These are phyloP conservation scores for Lyophyllum shimeji DNA, from an alignment of 768 basidiomycete genomes.

Conservation along the genomic window DNA sequence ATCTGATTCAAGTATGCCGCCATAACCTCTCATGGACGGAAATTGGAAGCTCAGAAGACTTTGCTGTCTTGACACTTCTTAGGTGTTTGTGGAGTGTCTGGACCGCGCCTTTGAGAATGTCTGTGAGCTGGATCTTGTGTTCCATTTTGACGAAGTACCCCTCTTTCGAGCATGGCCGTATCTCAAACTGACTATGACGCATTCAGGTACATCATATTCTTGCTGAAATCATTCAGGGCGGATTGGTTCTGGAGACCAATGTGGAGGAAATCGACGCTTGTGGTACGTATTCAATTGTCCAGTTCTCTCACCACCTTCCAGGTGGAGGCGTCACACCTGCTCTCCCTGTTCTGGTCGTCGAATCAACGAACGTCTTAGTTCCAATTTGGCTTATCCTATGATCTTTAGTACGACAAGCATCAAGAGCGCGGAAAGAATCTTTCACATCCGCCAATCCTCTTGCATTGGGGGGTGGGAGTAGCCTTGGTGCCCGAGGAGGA, in stretches of 20 bases:
- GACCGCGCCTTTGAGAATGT: constrained; percentile 98
- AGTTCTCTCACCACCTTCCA: constrained; percentile 6
- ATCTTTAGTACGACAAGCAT: constrained; percentile 62
- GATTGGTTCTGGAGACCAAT: constrained; percentile 93
- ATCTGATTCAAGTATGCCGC: constrained; percentile 85
- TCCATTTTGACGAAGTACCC: constrained; percentile 95
- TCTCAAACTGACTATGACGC: neutral
- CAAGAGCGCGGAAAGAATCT: constrained; percentile 74
- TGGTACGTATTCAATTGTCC: constrained; percentile 41
- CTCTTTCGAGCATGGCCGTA: neutral
- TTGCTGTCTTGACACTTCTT: neutral
- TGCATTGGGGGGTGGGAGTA: constrained; percentile 61
- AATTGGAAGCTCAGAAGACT: neutral
- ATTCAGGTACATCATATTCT: constrained; percentile 89
- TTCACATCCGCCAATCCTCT: constrained; percentile 82
- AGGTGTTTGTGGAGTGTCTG: constrained; percentile 97
- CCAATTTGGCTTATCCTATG: constrained; percentile 7
- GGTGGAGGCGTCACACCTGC: neutral
- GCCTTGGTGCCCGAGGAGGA: constrained; percentile 58
- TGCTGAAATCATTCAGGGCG: constrained; percentile 95
- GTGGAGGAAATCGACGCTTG: constrained; percentile 78
- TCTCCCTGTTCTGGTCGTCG: neutral
- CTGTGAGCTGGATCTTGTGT: constrained; percentile 96
- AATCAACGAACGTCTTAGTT: neutral
- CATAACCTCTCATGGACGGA: neutral